Percentiles rank a stretch among this genome's conserved stretches.
phyloP scores from a whole-genome alignment of 106 monocot genomes.

The Apostasia shenzhenica region DNA sequence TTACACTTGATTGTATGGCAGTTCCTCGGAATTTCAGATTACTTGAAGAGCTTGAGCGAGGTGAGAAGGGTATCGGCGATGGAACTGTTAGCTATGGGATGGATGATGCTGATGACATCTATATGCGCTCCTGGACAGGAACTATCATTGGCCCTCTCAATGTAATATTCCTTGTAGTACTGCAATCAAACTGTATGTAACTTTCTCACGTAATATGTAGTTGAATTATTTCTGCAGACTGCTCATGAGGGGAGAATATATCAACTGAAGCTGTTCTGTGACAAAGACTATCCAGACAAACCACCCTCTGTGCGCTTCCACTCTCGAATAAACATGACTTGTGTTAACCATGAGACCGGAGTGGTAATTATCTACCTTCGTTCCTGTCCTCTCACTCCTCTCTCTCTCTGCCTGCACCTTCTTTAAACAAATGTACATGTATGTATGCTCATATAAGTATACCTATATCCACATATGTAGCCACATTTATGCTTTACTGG shows the following conservation, averaged over 20 bases:
- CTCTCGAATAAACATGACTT: constrained; percentile 10
- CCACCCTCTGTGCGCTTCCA: constrained; percentile 1
- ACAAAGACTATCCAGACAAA: constrained; percentile 11
- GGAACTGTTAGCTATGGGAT: no score
- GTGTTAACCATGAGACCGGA: constrained; percentile 3
- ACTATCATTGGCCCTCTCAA: constrained; percentile 21
- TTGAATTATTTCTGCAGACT: neutral
- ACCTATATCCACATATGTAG: no score
- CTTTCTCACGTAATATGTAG: no score
- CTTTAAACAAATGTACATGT: no score
- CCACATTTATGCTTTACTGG: no score
- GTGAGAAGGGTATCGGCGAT: constrained; percentile 15
- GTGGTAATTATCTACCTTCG: neutral
- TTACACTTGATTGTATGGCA: neutral
- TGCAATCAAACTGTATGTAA: neutral
- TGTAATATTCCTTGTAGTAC: no score
- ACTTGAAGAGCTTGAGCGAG: constrained; percentile 47
- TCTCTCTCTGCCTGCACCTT: no score
- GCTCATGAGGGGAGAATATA: constrained; percentile 10
- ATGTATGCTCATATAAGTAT: no score
- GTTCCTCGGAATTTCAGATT: constrained; percentile 2
- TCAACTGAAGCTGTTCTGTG: constrained; percentile 7
- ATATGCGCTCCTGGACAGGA: constrained; percentile 34
- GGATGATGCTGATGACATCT: constrained; percentile 35
- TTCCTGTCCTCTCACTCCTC: neutral